phyloP scores from a whole-genome alignment of 1,284 basidiomycete genomes.

The Ganoderma resinaceum region DNA sequence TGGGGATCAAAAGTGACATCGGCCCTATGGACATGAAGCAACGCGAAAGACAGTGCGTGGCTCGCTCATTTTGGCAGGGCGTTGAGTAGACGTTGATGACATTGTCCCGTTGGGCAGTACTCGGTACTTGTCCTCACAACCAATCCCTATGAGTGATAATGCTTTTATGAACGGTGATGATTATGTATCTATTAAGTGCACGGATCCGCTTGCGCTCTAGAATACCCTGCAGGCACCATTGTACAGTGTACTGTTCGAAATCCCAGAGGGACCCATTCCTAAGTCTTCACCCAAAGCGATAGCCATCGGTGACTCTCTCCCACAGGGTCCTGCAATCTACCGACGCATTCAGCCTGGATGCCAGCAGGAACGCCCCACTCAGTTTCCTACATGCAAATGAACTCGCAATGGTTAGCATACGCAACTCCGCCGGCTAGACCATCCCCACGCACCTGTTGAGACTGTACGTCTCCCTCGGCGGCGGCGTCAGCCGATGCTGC shows the following conservation, averaged over 20 bases:
- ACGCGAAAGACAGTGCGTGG: not conserved
- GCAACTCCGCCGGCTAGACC: not conserved
- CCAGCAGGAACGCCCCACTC: slow-evolving; percentile 93
- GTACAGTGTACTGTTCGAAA: not conserved
- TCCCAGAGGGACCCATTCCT: not conserved
- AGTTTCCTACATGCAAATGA: slow-evolving; percentile 69
- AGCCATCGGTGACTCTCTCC: slow-evolving; percentile 61
- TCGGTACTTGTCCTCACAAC: not conserved
- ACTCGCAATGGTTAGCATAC: not conserved
- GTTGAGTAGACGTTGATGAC: slow-evolving; percentile 23
- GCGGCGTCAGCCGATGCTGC: slow-evolving; percentile 87
- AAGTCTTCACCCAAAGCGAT: slow-evolving; percentile 30
- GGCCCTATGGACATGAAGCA: slow-evolving; percentile 29
- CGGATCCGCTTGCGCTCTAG: not conserved
- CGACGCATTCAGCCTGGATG: slow-evolving; percentile 80
- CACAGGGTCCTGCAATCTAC: slow-evolving; percentile 82
- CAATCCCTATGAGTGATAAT: not conserved
- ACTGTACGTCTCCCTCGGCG: slow-evolving; percentile 94
- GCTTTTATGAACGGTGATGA: not conserved
- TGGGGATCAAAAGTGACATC: slow-evolving; percentile 26
- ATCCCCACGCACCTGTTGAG: slow-evolving; percentile 72
- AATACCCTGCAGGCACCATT: not conserved
- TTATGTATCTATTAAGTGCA: not conserved
- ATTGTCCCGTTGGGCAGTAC: not conserved
- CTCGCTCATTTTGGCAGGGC: not conserved